These are phyloP conservation scores for Camelina laxa DNA, from an alignment of 345 rosid species.

Conservation along the genomic window DNA sequence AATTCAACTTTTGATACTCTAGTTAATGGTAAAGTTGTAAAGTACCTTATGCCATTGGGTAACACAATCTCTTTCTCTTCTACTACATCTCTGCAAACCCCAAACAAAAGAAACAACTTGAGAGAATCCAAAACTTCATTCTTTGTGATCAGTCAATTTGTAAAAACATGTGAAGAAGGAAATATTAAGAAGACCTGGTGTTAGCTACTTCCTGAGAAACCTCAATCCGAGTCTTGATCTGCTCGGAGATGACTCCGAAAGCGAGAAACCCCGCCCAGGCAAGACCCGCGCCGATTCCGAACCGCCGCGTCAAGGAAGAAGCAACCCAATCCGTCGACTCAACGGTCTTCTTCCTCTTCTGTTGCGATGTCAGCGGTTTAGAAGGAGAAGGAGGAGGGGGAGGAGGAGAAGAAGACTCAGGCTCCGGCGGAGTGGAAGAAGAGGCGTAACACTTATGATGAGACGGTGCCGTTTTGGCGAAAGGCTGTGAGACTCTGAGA, in stretches of 20 bases:
- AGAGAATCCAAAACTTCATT: background rate
- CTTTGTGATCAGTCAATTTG: background rate
- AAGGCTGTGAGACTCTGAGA: conserved; percentile 33
- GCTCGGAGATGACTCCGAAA: conserved; percentile 85
- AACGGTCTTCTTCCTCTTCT: conserved; percentile 50
- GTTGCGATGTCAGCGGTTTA: conserved; percentile 50
- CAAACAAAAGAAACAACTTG: background rate
- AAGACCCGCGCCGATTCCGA: conserved; percentile 90
- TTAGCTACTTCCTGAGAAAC: conserved; percentile 78
- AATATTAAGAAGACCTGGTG: conserved; percentile 55
- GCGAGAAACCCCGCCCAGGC: conserved; percentile 88
- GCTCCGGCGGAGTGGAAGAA: conserved; percentile 43
- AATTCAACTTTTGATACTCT: background rate
- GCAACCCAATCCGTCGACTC: conserved; percentile 91
- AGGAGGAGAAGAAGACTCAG: conserved; percentile 25
- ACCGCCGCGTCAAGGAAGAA: conserved; percentile 79
- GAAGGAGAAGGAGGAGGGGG: conserved; percentile 43
- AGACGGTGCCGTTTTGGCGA: conserved; percentile 16
- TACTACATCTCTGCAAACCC: conserved; percentile 65
- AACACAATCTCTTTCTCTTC: conserved; percentile 69
- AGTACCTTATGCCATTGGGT: conserved; percentile 85
- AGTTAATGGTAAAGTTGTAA: background rate
- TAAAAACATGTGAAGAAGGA: background rate
- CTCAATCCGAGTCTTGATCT: conserved; percentile 83
- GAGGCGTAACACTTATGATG: conserved; percentile 43